Base-by-base conservation (phyloP, 768 basidiomycete species). In the Lyophyllum shimeji region DNA sequence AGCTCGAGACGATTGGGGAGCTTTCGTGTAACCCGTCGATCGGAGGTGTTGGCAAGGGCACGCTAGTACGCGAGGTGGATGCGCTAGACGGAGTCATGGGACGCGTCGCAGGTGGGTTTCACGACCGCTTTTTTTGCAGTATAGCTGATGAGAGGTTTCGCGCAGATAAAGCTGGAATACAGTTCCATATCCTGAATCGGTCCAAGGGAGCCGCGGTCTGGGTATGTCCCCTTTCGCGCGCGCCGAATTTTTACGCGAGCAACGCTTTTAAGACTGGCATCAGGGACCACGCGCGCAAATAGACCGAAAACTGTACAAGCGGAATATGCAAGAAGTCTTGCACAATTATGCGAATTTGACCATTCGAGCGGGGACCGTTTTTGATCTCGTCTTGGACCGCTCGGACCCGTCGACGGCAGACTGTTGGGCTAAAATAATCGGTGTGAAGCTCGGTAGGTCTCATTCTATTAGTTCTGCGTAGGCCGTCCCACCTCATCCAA, bases 1-100 rank as follows among this genome's bases (percentile, higher is more conserved):
- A 82, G 50, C 65, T 91, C 15, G 86, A 89, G 48, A 93, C 86
- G 0, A 83, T 96, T 45, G 94, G 94, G 31, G 80, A 83, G 61
- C 64, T 96, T 64, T 94, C 92, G 20, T 96, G 94, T 63, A 96
- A 96, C 68, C 94, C 94, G 2, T 93, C 90, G 1, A 89, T 95
- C 56, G 94, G 94, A 7, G 93, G 93, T 18, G 86, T 96, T 3
- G 94, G 94, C 5, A 96, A 96, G 71, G 94, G 94, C 18, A 94
- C 88, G 0, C 75, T 96, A 27, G 91, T 95, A n/a, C 77, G 89
- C 42, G 94, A 96, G 69, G 85, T 96, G 5, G 94, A 96, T 65
- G 94, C 94, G 25, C 72, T 96, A 55, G 94, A 93, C 61, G 94
- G 94, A 2, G 65, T 95, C 9, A 93, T 93, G 77, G 94, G 90